Evolutionary conservation across 495 filamentous ascomycete species (phyloP).

Genomic region (Xylaria bambusicola): DNA sequence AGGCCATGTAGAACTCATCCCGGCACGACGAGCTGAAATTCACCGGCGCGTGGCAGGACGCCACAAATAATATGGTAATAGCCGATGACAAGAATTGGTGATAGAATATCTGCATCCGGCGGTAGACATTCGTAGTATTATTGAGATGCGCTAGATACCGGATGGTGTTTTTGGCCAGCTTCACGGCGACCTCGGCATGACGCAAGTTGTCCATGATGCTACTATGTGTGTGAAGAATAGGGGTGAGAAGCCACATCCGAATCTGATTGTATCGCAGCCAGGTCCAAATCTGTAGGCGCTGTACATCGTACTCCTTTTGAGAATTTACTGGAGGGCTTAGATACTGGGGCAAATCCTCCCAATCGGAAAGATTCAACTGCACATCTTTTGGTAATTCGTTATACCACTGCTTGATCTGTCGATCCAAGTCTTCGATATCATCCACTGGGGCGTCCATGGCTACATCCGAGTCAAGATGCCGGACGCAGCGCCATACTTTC

Average conservation of each 20-base stretch:
- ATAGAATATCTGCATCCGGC: constrained; percentile 76
- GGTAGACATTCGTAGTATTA: constrained; percentile 78
- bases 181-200: constrained; percentile 70
- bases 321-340: constrained; percentile 28
- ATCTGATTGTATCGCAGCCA: constrained; percentile 77
- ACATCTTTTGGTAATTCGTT: constrained; percentile 44
- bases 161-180: constrained; percentile 79
- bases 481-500: constrained; percentile 75
- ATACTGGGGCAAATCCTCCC: constrained; percentile 33
- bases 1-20: constrained; percentile 84
- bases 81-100: constrained; percentile 85
- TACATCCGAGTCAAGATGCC: constrained; percentile 53
- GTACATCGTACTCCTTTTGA: constrained; percentile 51
- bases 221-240: constrained; percentile 73
- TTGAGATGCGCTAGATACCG: constrained; percentile 73
- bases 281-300: constrained; percentile 61
- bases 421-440: constrained; percentile 75
- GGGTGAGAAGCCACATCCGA: constrained; percentile 79
- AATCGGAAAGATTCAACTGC: constrained; percentile 31
- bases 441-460: constrained; percentile 55
- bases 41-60: constrained; percentile 76
- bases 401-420: constrained; percentile 79
- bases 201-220: constrained; percentile 72
- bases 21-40: constrained; percentile 73
- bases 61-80: constrained; percentile 79